Base-by-base conservation (phyloP, 768 basidiomycete genomes). In the Hebeloma cylindrosporum region DNA sequence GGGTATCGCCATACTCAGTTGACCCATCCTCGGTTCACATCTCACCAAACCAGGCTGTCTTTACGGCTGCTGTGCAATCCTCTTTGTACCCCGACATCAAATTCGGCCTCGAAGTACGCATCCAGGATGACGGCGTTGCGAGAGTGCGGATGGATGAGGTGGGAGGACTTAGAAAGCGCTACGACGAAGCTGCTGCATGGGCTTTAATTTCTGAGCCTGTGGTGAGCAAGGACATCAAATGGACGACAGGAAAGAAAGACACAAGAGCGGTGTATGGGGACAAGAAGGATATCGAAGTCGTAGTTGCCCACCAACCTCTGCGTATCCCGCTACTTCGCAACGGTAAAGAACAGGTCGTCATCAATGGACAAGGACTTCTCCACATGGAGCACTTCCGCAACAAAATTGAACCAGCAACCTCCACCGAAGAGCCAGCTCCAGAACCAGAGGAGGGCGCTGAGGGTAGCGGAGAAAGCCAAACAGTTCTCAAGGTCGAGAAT, bases 311-410 rank as follows among this genome's bases (percentile, higher is more conserved):
- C 61, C 70, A 79, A 20, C 95, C 94, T 1, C 68, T 98, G 56
- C 80, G 78, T 52, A 71, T 98, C 28, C 75, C 79, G 1, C 74
- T 96, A 50, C 71, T 80, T 33, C 78, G 84, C 25, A 74, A 80
- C 45, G 91, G 89, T 2, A 83, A 81, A 60, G 85, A 87, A 46
- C 88, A 96, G 58, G 75, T 99, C 37, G 83, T 93, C 7, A 65
- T 99, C 26, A 99, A 99, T 57, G 92, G 89, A 2, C 77, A 82
- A 29, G 89, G 90, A 1, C 74, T 99, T 22, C 72, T 99, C 51
- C 94, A 98, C 55, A 94, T 99, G 95, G 96, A 99, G 60, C 96
- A 98, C 65, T 97, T 94, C 75, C 87, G 90, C 56, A 74, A 73
- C 16, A 83, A 85, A 59, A 62, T 66, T n/a, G 64, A 69, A 7